Conservation (phyloP, 805 yeast species). For the Hanseniaspora clermontiae region DNA sequence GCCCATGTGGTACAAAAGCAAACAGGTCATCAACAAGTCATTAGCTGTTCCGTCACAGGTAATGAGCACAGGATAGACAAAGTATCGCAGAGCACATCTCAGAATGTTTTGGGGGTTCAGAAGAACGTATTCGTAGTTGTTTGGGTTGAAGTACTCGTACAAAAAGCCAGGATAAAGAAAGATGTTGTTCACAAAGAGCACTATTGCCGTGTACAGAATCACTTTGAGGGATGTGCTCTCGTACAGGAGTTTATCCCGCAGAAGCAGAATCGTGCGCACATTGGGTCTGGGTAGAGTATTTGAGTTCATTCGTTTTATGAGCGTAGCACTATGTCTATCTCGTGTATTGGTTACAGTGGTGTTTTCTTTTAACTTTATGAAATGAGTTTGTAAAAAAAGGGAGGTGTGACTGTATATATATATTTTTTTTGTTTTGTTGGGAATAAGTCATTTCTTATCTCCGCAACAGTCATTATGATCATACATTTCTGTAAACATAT, state of each 20-base stretch:
- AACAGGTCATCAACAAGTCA: neutral
- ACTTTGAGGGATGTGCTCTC: slow-evolving; percentile 3
- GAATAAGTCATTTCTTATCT: too few species aligned
- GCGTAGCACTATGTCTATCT: too few species aligned
- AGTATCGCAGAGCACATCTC: neutral
- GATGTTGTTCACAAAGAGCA: slow-evolving; percentile 3
- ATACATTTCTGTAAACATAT: too few species aligned
- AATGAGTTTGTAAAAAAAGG: too few species aligned
- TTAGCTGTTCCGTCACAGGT: slow-evolving; percentile 8
- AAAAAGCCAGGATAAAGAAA: slow-evolving; percentile 2
- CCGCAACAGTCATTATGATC: too few species aligned
- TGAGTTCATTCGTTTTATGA: neutral
- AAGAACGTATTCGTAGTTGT: neutral
- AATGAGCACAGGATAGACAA: slow-evolving; percentile 2
- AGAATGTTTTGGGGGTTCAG: neutral
- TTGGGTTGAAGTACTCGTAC: slow-evolving; percentile 8
- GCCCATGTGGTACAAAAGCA: slow-evolving; percentile 1
- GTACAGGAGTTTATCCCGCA: slow-evolving; percentile 8
- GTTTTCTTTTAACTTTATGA: too few species aligned
- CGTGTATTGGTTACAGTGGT: too few species aligned
- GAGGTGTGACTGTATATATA: too few species aligned
- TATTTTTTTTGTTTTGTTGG: too few species aligned
- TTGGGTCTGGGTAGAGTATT: slow-evolving; percentile 5
- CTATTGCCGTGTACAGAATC: neutral
- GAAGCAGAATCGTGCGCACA: slow-evolving; percentile 3